Evolutionary conservation across 139 green algal genomes (phyloP).

Genomic region (Chlorella sp.): DNA sequence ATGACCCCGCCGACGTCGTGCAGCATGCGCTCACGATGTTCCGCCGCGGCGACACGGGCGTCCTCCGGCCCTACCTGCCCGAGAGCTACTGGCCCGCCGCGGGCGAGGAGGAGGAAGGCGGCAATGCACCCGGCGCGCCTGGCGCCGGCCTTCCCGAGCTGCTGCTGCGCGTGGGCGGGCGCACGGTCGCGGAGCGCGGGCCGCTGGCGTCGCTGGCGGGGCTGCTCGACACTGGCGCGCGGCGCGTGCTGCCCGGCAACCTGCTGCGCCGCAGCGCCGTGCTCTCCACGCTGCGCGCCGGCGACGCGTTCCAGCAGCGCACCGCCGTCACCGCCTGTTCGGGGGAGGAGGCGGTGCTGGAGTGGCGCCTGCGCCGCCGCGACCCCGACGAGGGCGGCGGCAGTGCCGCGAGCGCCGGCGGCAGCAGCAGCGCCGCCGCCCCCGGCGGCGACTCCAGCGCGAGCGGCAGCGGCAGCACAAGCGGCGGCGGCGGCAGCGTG

Average conservation of each 20-base stretch:
- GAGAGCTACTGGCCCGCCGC: neutral
- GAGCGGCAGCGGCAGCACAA: neutral
- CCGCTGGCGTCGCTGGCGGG: constrained; percentile 11
- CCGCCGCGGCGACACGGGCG: neutral
- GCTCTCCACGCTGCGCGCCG: constrained; percentile 48
- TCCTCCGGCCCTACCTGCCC: neutral
- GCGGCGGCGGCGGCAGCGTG: neutral
- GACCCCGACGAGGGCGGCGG: neutral
- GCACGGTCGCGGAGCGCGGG: neutral
- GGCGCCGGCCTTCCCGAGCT: neutral
- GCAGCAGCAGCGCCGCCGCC: neutral
- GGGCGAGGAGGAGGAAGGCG: neutral
- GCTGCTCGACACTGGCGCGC: constrained; percentile 24
- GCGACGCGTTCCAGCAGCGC: constrained; percentile 23
- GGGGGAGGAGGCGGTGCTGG: constrained; percentile 45
- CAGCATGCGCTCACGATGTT: constrained; percentile 8
- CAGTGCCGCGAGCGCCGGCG: neutral
- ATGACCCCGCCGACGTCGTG: constrained; percentile 12
- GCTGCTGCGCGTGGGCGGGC: neutral
- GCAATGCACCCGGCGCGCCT: no score
- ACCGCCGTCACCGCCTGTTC: constrained; percentile 43
- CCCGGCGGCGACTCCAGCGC: neutral
- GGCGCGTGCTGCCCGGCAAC: constrained; percentile 57
- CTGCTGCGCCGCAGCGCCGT: constrained; percentile 61
- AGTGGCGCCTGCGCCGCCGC: constrained; percentile 29